These are phyloP conservation scores for Lonicera japonica DNA, from an alignment of 129 eudicot genomes.

Conservation along the genomic window DNA sequence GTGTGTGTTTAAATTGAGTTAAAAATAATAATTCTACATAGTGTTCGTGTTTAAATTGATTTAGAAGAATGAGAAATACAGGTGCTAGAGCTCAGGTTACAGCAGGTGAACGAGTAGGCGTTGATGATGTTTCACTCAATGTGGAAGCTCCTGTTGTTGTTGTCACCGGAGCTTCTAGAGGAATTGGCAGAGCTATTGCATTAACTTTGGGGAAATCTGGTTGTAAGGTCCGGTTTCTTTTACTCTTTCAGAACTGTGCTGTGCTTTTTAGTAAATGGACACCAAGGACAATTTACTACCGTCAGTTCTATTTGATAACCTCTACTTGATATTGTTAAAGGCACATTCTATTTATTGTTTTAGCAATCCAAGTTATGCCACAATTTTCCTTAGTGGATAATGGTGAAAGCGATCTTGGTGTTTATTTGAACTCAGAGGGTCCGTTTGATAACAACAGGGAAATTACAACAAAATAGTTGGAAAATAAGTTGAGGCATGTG, in stretches of 20 bases:
- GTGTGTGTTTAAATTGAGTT: too few relatives aligned
- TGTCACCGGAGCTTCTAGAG: constrained; percentile 98
- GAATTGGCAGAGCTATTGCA: constrained; percentile 44
- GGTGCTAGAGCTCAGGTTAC: constrained; percentile 73
- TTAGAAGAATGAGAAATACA: constrained; percentile 17
- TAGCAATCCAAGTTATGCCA: neutral
- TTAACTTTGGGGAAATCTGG: constrained; percentile 85
- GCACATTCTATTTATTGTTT: neutral
- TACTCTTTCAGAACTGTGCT: neutral
- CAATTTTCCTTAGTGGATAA: neutral
- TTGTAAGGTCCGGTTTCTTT: constrained; percentile 60
- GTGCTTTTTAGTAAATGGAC: too few relatives aligned
- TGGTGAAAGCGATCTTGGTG: neutral
- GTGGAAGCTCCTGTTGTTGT: constrained; percentile 94
- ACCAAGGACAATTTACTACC: too few relatives aligned
- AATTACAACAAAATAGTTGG: too few relatives aligned
- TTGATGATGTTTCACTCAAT: constrained; percentile 44
- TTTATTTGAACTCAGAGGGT: too few relatives aligned
- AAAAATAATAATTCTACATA: too few relatives aligned
- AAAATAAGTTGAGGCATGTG: too few relatives aligned
- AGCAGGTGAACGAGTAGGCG: constrained; percentile 47
- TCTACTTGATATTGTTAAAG: neutral
- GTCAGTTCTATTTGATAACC: neutral
- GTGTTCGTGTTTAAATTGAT: neutral
- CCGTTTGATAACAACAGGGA: too few relatives aligned